Evolutionary conservation across 1,284 basidiomycete genomes (phyloP), one percentile per base, ranked within the genome.

Genomic region (Sanghuangporus weigelae): DNA sequence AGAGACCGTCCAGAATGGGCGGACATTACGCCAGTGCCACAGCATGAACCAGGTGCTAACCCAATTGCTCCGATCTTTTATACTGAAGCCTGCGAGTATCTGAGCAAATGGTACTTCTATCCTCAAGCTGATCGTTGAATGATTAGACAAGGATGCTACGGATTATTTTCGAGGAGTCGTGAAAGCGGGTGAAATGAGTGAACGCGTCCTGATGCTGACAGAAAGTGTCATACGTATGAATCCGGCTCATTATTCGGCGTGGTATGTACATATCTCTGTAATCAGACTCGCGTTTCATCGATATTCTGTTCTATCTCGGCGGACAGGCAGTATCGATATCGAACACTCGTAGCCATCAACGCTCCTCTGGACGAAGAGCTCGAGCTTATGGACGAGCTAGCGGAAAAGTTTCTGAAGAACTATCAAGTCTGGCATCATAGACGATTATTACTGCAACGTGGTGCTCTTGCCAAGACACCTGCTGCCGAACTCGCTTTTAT

Each of bases 391-490:
- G 90, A 96, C 75, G 85, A 87, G 67, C 82, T 96, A 63, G 90
- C 93, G 36, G 81, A 89, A 67, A 81, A 83, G 67, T 88, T 87
- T 74, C 83, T 96, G 71, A 98, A 98, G 79, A 93, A 88, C 12
- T 98, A 98, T 74, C 95, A 98, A 79, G 95, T 97, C 53, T 98
- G 95, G 95, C 95, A 98, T 76, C 95, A 98, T 73, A 92, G 95
- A 23, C 88, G 93, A 1, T 84, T 94, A 26, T 82, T 98, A 51
- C 72, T 84, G 44, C 60, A 57, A 31, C 64, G 55, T 5, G 64
- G 60, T n/a, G 64, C 57, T 16, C 49, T 62, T 7, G 42, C 48
- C 23, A 58, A 58, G 38, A 49, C 53, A 12, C 63, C 63, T 14
- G 59, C 63, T 35, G 46, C 59, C n/a, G 95, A 98, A 74, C 86